Base-by-base conservation (phyloP, 2,329 filamentous ascomycete genomes). In the Amauroascus niger region DNA sequence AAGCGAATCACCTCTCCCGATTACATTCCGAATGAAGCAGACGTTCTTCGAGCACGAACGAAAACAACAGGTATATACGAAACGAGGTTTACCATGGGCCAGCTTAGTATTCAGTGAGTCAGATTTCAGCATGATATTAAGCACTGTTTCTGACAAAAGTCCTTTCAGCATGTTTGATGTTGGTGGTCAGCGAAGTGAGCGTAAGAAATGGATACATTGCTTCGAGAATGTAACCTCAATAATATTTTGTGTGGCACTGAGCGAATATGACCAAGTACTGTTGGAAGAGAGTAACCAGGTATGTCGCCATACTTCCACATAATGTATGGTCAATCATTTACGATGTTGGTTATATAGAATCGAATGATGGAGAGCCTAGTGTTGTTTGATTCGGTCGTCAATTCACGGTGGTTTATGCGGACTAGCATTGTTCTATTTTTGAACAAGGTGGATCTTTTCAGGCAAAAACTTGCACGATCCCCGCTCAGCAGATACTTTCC, bases 181-280 rank as follows among this genome's bases (percentile, higher is more conserved):
- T 3, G 93, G 93, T 58, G 93, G 93, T 22, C 93, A 98, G 72
- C 79, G 93, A 67, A 97, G 91, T 70, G 93, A 98, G 73, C 82
- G 93, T 58, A 98, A 98, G 77, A 98, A 98, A 75, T 98, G 93
- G 93, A 98, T 98, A 67, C 93, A 98, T 74, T 98, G 93, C 75
- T 98, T 98, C 70, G 93, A 98, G 71, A 97, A 97, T 64, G 93
- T 98, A 64, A 98, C 93, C 41, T 97, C 93, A 3, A 98, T 98
- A 70, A 98, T 98, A 62, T 98, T 98, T 73, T 98, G 93, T 67
- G 93, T 98, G 58, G 93, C 93, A 14, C 75, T 98, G 62, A 97
- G 90, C 74, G 93, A 98, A 72, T 98, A 98, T 69, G 93, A 98
- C 66, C 93, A 98, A 73, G 91, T 96, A 4, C 76, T 98, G 52